Conservation (phyloP, 139 green algal genomes). For the Mychonastes homosphaera region DNA sequence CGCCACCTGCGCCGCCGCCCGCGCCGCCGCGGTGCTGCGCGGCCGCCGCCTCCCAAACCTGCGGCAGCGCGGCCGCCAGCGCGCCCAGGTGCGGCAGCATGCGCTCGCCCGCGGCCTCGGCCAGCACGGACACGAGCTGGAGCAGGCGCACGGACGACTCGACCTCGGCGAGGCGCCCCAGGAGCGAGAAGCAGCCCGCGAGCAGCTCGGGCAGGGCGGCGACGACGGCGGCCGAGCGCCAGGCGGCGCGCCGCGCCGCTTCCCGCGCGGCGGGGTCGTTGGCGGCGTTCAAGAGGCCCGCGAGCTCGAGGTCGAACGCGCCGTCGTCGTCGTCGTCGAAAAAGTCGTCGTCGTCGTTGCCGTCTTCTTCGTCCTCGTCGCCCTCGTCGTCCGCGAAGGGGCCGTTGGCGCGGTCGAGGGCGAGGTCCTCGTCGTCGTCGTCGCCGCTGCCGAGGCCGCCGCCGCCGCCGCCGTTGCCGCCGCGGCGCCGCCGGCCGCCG, state of each 20-base stretch:
- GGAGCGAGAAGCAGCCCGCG: slow-evolving; percentile 39
- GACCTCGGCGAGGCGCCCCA: slow-evolving; percentile 45
- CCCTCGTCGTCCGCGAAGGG: too few relatives aligned
- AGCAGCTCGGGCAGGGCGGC: slow-evolving; percentile 26
- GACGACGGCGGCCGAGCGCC: slow-evolving; percentile 27
- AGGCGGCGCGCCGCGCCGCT: too few relatives aligned
- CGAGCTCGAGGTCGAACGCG: too few relatives aligned
- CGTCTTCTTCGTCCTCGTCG: too few relatives aligned
- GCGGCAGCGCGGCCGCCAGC: slow-evolving; percentile 45
- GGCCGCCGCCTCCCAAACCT: slow-evolving; percentile 24
- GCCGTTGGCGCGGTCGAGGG: too few relatives aligned
- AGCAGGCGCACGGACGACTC: slow-evolving; percentile 68
- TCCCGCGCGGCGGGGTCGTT: too few relatives aligned
- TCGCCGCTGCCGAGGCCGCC: background rate
- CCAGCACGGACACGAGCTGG: slow-evolving; percentile 53
- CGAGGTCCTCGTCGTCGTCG: slow-evolving; percentile 1
- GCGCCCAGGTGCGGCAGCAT: slow-evolving; percentile 45
- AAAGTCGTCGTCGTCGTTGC: too few relatives aligned
- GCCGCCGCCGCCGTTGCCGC: background rate
- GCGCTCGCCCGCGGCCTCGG: slow-evolving; percentile 51
- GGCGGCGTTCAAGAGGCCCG: too few relatives aligned
- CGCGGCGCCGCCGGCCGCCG: slow-evolving; percentile 1
- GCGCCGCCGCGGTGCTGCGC: background rate
- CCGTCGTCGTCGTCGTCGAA: too few relatives aligned
- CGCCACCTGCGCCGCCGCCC: slow-evolving; percentile 9